phyloP scores from a whole-genome alignment of 495 filamentous ascomycete genomes.

The Talaromyces wortmannii region DNA sequence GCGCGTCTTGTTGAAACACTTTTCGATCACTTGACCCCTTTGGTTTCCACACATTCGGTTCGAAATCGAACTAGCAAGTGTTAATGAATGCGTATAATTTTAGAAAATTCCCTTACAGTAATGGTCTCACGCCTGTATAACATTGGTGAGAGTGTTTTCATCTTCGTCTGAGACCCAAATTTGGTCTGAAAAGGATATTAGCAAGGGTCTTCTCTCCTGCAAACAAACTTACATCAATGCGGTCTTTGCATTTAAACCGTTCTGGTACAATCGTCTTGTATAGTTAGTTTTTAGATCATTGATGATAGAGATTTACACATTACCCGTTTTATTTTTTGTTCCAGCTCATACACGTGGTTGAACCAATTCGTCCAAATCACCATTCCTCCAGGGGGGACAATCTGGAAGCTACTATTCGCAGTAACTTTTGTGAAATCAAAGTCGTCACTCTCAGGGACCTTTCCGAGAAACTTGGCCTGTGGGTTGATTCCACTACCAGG shows the following conservation, averaged over 20 bases:
- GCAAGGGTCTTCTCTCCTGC: neutral
- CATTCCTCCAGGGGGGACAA: constrained; percentile 1
- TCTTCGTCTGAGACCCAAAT: neutral
- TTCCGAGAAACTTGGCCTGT: neutral
- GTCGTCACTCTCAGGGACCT: neutral
- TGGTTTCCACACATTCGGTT: constrained; percentile 1
- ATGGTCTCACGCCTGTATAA: neutral
- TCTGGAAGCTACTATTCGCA: constrained; percentile 1
- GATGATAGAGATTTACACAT: neutral
- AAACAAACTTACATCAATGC: neutral
- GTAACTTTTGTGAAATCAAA: neutral
- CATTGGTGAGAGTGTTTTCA: neutral
- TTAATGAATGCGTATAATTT: neutral
- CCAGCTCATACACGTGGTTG: neutral
- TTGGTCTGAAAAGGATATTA: neutral
- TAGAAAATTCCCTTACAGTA: neutral
- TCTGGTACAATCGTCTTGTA: neutral
- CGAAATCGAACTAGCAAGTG: constrained; percentile 1
- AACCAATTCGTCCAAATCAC: constrained; percentile 1
- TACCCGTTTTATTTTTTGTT: neutral
- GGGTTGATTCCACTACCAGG: constrained; percentile 7
- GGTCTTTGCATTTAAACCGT: neutral
- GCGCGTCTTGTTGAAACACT: neutral
- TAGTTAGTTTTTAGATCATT: neutral
- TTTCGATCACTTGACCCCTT: neutral